Conservation (phyloP, 2,329 filamentous ascomycete species). For the Xylaria arbuscula region DNA sequence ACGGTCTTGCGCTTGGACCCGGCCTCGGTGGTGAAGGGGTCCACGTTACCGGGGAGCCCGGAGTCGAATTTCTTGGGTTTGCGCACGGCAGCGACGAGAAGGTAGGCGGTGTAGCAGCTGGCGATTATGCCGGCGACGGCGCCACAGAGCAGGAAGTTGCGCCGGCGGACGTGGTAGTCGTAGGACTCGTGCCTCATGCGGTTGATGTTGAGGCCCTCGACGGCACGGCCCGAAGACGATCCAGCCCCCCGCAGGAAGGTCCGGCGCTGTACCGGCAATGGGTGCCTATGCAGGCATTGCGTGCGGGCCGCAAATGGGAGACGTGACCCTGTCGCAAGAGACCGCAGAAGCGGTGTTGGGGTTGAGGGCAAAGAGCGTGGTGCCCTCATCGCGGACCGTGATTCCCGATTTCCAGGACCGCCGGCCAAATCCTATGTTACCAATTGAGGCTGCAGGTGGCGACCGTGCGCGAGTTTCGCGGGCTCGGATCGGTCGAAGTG, state of each 20-base stretch:
- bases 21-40: slow-evolving; percentile 60
- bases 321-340: slow-evolving; percentile 16
- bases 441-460: background rate
- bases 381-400: slow-evolving; percentile 26
- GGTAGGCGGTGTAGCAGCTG: slow-evolving; percentile 61
- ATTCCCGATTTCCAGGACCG: background rate
- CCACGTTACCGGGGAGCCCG: slow-evolving; percentile 54
- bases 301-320: slow-evolving; percentile 15
- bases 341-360: slow-evolving; percentile 34
- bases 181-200: slow-evolving; percentile 59
- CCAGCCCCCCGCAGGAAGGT: slow-evolving; percentile 26
- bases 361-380: slow-evolving; percentile 28
- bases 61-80: slow-evolving; percentile 63
- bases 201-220: slow-evolving; percentile 63
- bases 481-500: background rate
- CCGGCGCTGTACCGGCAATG: slow-evolving; percentile 25
- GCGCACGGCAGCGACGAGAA: slow-evolving; percentile 43
- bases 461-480: background rate
- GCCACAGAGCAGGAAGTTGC: slow-evolving; percentile 63
- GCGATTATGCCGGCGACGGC: slow-evolving; percentile 62
- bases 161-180: slow-evolving; percentile 63
- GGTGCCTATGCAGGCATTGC: slow-evolving; percentile 27
- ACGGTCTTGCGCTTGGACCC: slow-evolving; percentile 67
- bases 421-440: background rate
- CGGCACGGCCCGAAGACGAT: slow-evolving; percentile 47